Conservation (phyloP, 2,329 filamentous ascomycete species). For the Talaromyces sp. region DNA sequence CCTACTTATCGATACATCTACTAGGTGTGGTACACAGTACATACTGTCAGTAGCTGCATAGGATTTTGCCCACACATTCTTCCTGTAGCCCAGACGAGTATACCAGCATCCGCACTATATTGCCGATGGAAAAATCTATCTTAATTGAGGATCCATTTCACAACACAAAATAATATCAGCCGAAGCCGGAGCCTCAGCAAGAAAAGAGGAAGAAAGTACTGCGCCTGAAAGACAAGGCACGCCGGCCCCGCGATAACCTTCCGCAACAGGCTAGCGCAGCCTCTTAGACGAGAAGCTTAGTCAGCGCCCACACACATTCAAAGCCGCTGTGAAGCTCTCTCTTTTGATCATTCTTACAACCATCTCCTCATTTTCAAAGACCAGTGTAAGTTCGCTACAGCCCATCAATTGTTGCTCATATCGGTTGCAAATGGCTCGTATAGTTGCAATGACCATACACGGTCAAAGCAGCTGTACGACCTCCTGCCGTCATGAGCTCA, state of each 20-base stretch:
- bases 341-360: slow-evolving; percentile 39
- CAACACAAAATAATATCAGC: background rate
- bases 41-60: no score
- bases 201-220: background rate
- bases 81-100: background rate
- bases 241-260: slow-evolving; percentile 11
- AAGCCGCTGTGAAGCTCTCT: slow-evolving; percentile 32
- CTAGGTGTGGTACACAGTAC: no score
- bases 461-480: background rate
- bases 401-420: background rate
- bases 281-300: slow-evolving; percentile 30
- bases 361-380: slow-evolving; percentile 45
- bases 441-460: background rate
- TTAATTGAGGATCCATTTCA: background rate
- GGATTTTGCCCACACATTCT: background rate
- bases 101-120: background rate
- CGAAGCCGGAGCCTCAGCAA: background rate
- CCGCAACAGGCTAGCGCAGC: slow-evolving; percentile 16
- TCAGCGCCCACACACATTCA: slow-evolving; percentile 40
- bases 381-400: slow-evolving; percentile 36
- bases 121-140: background rate
- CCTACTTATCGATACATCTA: slow-evolving; percentile 41
- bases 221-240: background rate
- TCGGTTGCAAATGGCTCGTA: background rate
- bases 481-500: background rate